Percentiles rank a stretch among this genome's conserved stretches.
phyloP scores from a whole-genome alignment of 345 rosid genomes.

The Citrus mangshanensis region DNA sequence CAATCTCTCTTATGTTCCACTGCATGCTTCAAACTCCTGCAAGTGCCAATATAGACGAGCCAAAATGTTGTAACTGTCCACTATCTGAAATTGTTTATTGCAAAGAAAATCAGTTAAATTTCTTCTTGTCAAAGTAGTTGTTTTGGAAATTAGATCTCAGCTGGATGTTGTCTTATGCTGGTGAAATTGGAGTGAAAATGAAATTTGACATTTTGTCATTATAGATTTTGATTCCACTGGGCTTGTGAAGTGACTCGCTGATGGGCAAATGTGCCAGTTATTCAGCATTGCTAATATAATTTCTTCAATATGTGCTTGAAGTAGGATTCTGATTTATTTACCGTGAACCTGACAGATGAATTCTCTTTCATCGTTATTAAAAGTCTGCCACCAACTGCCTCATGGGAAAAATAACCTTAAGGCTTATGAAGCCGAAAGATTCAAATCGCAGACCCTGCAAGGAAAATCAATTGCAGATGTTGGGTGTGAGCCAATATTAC shows the following conservation, averaged over 20 bases:
- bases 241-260: not conserved
- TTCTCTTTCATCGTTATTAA: slow-evolving; percentile 69
- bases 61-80: not conserved
- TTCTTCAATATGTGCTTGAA: not conserved
- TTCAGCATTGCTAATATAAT: not conserved
- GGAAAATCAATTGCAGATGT: slow-evolving; percentile 97
- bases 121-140: not conserved
- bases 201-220: not conserved
- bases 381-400: slow-evolving; percentile 74
- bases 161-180: not conserved
- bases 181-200: not conserved
- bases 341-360: slow-evolving; percentile 72
- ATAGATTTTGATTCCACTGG: not conserved
- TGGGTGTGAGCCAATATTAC: slow-evolving; percentile 93
- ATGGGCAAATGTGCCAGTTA: not conserved
- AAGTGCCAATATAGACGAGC: not conserved
- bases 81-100: not conserved
- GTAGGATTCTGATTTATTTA: slow-evolving; percentile 20
- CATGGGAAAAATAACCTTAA: slow-evolving; percentile 38
- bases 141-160: not conserved
- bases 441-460: slow-evolving; percentile 52
- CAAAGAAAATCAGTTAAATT: no score
- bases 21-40: not conserved
- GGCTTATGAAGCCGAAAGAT: slow-evolving; percentile 65
- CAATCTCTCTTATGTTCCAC: not conserved